These are phyloP conservation scores for Tephrocybe sp. DNA, from an alignment of 768 basidiomycete species.

Conservation along the genomic window DNA sequence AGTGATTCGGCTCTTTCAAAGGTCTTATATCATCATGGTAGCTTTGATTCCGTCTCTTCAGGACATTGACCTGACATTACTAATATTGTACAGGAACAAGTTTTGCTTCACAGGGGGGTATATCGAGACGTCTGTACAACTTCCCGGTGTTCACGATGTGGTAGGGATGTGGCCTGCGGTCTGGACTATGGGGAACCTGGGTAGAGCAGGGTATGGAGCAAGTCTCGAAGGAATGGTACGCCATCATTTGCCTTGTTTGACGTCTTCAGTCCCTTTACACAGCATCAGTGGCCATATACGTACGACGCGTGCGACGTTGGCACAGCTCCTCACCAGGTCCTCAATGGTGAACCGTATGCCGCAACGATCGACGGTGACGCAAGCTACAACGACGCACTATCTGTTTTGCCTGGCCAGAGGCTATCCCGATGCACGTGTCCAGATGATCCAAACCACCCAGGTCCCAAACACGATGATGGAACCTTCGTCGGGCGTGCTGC, in stretches of 20 bases:
- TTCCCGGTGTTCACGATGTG: constrained; percentile 63
- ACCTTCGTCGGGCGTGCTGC: constrained; percentile 75
- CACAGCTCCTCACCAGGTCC: constrained; percentile 72
- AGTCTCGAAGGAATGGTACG: constrained; percentile 75
- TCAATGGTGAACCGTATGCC: constrained; percentile 59
- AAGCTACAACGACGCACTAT: constrained; percentile 40
- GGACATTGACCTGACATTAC: neutral
- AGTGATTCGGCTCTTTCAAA: constrained; percentile 26
- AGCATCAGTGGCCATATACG: constrained; percentile 68
- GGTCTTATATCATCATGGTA: constrained; percentile 39
- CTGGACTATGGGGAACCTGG: constrained; percentile 69
- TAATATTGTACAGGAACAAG: constrained; percentile 54
- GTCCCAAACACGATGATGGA: constrained; percentile 68
- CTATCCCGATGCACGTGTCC: constrained; percentile 81
- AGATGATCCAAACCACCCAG: constrained; percentile 70
- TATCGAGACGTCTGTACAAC: constrained; percentile 55
- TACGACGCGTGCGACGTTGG: constrained; percentile 83
- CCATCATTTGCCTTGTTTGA: neutral
- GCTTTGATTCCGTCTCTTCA: constrained; percentile 20
- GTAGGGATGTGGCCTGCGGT: constrained; percentile 73
- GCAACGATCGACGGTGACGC: constrained; percentile 57
- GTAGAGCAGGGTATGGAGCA: constrained; percentile 83
- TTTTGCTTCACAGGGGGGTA: constrained; percentile 84
- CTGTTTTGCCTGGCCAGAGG: constrained; percentile 73
- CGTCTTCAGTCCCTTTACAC: constrained; percentile 1